A percentile compares a stretch with the other conserved stretches of the same genome.
These are phyloP conservation scores for Salix dunnii DNA, from an alignment of 345 rosid genomes.

Conservation along the genomic window DNA sequence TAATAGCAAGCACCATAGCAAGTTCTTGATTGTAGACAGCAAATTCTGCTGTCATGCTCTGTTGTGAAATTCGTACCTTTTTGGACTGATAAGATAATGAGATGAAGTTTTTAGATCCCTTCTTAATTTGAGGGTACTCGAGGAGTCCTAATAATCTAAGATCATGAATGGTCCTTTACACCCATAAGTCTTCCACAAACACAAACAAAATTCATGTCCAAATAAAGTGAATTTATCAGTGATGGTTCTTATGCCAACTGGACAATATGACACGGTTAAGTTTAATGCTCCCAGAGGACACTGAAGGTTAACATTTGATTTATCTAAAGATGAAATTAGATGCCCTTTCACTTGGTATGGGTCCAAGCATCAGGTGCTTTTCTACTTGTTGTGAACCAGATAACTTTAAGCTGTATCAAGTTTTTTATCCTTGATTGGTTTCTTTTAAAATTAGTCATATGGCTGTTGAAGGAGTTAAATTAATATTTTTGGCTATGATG, in stretches of 20 bases:
- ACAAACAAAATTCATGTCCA: background rate
- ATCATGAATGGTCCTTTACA: background rate
- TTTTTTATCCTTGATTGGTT: background rate
- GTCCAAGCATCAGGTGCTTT: background rate
- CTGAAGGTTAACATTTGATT: background rate
- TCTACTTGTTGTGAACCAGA: background rate
- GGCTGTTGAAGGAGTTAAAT: background rate
- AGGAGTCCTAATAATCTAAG: background rate
- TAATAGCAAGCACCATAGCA: background rate
- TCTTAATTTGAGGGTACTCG: background rate
- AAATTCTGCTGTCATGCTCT: background rate
- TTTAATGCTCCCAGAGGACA: background rate
- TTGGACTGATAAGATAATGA: background rate
- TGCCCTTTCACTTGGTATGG: background rate
- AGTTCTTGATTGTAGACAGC: background rate
- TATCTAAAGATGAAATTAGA: background rate
- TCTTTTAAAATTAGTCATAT: background rate
- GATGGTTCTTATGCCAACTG: background rate
- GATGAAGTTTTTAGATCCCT: background rate
- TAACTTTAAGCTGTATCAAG: background rate
- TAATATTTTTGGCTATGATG: background rate
- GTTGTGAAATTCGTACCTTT: background rate
- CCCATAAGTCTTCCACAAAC: background rate
- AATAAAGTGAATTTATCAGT: background rate
- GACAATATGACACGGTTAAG: background rate